phyloP scores from a whole-genome alignment of 1,284 basidiomycete species.

The Laetiporus sulphureus region DNA sequence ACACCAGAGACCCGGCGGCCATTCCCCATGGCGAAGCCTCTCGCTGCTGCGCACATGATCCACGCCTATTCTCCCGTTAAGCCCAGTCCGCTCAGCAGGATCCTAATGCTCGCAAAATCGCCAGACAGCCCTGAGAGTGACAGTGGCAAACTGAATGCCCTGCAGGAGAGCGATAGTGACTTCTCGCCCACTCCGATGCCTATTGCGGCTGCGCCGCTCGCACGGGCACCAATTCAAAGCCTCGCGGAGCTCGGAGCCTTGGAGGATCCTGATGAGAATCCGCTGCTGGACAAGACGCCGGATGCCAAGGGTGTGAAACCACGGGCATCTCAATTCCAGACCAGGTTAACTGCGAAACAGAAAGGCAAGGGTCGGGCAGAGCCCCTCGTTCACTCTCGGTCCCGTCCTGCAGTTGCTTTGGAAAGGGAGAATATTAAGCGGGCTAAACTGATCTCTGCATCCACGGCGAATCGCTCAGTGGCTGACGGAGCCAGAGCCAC shows the following conservation, averaged over 20 bases:
- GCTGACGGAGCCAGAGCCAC: slow-evolving; percentile 1
- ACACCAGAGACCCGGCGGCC: slow-evolving; percentile 27
- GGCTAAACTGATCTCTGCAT: slow-evolving; percentile 13
- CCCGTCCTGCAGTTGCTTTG: slow-evolving; percentile 11
- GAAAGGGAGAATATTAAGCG: slow-evolving; percentile 24
- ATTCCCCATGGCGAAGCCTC: slow-evolving; percentile 66
- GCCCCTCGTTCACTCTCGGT: slow-evolving; percentile 7
- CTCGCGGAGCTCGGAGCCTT: slow-evolving; percentile 23
- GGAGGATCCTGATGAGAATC: slow-evolving; percentile 21
- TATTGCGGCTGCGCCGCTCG: slow-evolving; percentile 1
- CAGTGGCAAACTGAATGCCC: slow-evolving; percentile 31
- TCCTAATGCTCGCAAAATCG: slow-evolving; percentile 61
- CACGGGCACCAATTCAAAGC: slow-evolving; percentile 12
- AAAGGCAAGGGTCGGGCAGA: slow-evolving; percentile 28
- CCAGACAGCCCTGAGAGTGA: slow-evolving; percentile 37
- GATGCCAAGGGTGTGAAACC: slow-evolving; percentile 8
- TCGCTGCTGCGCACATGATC: slow-evolving; percentile 57
- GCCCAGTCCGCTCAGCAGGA: slow-evolving; percentile 70
- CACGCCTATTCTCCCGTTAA: slow-evolving; percentile 74
- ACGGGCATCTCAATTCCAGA: slow-evolving; percentile 14
- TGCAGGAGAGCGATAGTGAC: slow-evolving; percentile 24
- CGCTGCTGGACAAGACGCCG: slow-evolving; percentile 15
- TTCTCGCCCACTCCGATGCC: slow-evolving; percentile 13
- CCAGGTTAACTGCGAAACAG: slow-evolving; percentile 28
- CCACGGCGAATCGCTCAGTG: background rate